Percentiles rank a stretch among this genome's conserved stretches.
Conservation (phyloP, 2,329 filamentous ascomycete genomes). For the Cercospora berteroae region DNA sequence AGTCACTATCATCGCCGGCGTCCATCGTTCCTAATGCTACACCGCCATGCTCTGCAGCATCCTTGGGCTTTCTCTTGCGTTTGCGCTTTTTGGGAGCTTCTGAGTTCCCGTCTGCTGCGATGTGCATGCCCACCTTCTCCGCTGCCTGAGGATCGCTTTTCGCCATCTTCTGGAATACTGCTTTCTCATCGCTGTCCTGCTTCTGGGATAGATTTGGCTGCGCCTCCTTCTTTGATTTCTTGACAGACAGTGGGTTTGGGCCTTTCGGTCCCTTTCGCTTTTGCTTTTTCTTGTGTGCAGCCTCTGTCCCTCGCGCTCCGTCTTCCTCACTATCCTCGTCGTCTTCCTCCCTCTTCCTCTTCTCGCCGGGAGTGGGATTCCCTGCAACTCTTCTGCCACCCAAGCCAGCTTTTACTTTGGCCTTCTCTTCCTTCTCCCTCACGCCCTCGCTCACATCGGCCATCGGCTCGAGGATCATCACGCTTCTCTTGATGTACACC, state of each 20-base stretch:
- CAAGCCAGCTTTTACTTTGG: conserved; percentile 71
- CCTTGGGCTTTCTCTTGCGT: conserved; percentile 28
- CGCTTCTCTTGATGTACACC: conserved; percentile 74
- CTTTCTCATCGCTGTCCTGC: conserved; percentile 25
- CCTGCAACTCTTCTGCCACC: conserved; percentile 36
- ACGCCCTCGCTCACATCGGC: conserved; percentile 62
- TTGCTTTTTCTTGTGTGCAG: conserved; percentile 54
- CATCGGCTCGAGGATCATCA: conserved; percentile 80
- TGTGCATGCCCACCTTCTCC: conserved; percentile 23
- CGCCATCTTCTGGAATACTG: conserved; percentile 26
- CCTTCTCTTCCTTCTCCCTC: conserved; percentile 66
- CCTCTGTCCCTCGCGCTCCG: conserved; percentile 18
- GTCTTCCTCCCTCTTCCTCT: conserved; percentile 35
- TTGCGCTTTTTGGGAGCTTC: conserved; percentile 25
- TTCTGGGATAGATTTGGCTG: conserved; percentile 17
- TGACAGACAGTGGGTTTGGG: conserved; percentile 68
- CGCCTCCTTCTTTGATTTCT: conserved; percentile 61
- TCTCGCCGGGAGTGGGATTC: conserved; percentile 24
- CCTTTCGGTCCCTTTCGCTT: conserved; percentile 62
- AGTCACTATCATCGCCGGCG: not conserved
- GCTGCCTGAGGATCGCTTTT: conserved; percentile 33
- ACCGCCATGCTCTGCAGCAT: conserved; percentile 11
- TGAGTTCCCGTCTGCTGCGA: conserved; percentile 3
- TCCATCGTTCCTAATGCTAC: conserved; percentile 3
- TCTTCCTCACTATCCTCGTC: conserved; percentile 31